Conservation (phyloP, 1,284 basidiomycete species). For the Microbotryomycetes sp. region DNA sequence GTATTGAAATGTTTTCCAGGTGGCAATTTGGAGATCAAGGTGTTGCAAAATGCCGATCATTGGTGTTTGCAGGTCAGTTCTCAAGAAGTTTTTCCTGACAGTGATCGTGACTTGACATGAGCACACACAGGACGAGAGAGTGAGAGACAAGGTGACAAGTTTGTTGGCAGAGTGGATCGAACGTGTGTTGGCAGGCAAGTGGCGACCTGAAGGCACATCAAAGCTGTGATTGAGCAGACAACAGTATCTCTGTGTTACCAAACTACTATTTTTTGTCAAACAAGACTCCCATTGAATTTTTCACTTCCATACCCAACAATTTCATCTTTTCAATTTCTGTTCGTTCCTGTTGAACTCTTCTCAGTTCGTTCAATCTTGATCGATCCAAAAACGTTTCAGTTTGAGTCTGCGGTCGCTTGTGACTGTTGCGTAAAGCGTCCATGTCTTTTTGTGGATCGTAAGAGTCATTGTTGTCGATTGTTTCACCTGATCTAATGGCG, state of each 20-base stretch:
- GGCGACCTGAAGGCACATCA: constrained; percentile 4
- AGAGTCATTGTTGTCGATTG: constrained; percentile 52
- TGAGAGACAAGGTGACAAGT: constrained; percentile 11
- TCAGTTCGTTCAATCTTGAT: constrained; percentile 69
- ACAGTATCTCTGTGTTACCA: neutral
- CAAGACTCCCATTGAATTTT: constrained; percentile 68
- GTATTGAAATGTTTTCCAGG: constrained; percentile 22
- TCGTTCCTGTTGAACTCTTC: constrained; percentile 72
- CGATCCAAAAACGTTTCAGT: constrained; percentile 64
- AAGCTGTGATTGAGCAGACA: neutral
- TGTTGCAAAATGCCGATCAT: constrained; percentile 28
- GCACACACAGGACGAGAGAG: constrained; percentile 16
- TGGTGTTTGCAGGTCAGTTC: constrained; percentile 25
- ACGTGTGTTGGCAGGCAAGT: constrained; percentile 6
- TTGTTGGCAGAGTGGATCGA: constrained; percentile 15
- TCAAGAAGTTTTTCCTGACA: neutral
- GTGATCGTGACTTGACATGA: too few relatives aligned
- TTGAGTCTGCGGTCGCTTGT: constrained; percentile 57
- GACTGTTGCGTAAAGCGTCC: constrained; percentile 45
- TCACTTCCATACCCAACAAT: constrained; percentile 69
- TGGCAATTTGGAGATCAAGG: constrained; percentile 23
- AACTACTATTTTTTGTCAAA: constrained; percentile 56
- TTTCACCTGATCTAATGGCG: constrained; percentile 69
- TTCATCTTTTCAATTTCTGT: constrained; percentile 76
- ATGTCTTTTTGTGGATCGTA: constrained; percentile 77